Evolutionary conservation across 129 eudicot genomes (phyloP).

Genomic region (Chrysanthemum seticuspe): DNA sequence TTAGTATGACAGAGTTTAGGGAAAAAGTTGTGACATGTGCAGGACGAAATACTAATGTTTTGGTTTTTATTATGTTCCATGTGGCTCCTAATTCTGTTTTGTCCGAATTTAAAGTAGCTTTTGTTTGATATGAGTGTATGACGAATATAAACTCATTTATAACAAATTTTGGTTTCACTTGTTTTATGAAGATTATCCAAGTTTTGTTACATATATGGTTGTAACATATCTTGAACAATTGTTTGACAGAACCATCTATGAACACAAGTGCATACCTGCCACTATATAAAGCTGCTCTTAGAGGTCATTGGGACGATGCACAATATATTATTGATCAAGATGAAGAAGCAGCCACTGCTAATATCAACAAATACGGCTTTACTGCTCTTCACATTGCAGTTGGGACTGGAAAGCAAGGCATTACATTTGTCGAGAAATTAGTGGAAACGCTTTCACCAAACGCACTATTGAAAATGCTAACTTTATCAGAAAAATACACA

Average conservation of each 20-base stretch:
- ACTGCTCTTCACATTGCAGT: conserved; percentile 46
- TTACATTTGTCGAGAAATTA: conserved; percentile 36
- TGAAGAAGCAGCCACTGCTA: conserved; percentile 35
- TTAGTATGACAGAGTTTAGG: not conserved
- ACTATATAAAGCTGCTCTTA: conserved; percentile 43
- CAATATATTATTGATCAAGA: conserved; percentile 25
- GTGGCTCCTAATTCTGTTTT: not conserved
- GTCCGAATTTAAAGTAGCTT: not conserved
- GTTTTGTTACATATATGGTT: not conserved
- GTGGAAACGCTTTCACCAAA: conserved; percentile 31
- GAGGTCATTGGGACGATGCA: conserved; percentile 45
- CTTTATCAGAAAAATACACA: conserved; percentile 38
- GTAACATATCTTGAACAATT: conserved; percentile 10
- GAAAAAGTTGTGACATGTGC: conserved; percentile 21
- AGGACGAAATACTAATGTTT: conserved; percentile 3
- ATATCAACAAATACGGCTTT: conserved; percentile 24
- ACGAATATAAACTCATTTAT: not conserved
- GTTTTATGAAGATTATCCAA: not conserved
- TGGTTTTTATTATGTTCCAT: conserved; percentile 6
- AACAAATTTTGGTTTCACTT: not conserved
- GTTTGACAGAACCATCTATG: conserved; percentile 24
- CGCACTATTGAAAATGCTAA: conserved; percentile 28
- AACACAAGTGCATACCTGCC: conserved; percentile 35
- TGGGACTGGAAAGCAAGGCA: conserved; percentile 38
- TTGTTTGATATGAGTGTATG: not conserved